Evolutionary conservation across 345 rosid species (phyloP).

Genomic region (Carallia pectinifolia): DNA sequence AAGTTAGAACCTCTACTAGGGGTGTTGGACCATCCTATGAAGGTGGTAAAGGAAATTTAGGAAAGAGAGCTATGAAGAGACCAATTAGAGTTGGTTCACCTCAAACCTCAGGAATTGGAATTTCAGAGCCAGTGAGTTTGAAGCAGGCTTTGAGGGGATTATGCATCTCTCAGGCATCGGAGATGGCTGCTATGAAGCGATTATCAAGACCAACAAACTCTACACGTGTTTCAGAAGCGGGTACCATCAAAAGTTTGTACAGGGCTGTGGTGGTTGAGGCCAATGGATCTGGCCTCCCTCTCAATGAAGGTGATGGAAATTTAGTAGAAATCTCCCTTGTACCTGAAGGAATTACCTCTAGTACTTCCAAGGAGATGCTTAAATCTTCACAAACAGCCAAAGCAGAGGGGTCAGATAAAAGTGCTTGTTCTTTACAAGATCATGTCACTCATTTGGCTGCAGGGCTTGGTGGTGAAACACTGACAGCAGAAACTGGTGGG

Average conservation of each 20-base stretch:
- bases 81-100: constrained; percentile 61
- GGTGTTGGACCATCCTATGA: constrained; percentile 26
- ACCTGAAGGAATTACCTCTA: constrained; percentile 41
- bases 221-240: constrained; percentile 51
- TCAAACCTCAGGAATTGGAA: constrained; percentile 61
- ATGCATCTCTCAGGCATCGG: constrained; percentile 81
- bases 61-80: constrained; percentile 67
- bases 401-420: constrained; percentile 27
- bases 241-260: constrained; percentile 56
- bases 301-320: constrained; percentile 42
- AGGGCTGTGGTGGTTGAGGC: constrained; percentile 66
- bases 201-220: constrained; percentile 48
- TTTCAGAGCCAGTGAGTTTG: constrained; percentile 65
- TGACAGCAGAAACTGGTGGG: constrained; percentile 20
- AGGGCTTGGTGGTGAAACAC: constrained; percentile 6
- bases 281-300: constrained; percentile 44
- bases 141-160: constrained; percentile 84
- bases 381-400: constrained; percentile 32
- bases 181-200: constrained; percentile 82
- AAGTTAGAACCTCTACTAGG: constrained; percentile 44
- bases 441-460: constrained; percentile 16
- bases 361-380: constrained; percentile 25
- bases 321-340: constrained; percentile 61
- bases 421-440: constrained; percentile 17
- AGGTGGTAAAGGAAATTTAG: constrained; percentile 36